Evolutionary conservation across 1,284 basidiomycete species (phyloP), one percentile per base, ranked within the genome.

Genomic region (Phlebopus sp.): DNA sequence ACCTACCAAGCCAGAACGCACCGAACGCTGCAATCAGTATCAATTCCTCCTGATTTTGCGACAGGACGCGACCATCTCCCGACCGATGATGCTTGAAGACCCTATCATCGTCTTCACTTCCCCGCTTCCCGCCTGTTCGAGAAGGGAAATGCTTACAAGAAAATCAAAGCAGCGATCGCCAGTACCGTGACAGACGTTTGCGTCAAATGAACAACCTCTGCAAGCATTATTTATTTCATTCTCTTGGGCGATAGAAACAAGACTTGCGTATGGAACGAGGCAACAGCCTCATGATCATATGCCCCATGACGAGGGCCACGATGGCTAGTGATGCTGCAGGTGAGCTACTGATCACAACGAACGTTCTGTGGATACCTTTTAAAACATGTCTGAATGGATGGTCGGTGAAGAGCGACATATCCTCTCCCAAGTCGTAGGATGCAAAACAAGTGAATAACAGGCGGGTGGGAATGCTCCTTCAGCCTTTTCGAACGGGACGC

Each of bases 131-230:
- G 21, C n/a, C 34, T 15, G 40, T 40, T 27, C 2, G 15, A 15
- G 31, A 18, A 23, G 21, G 4, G 21, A n/a, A 43, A 29, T 27
- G 45, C 84, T 69, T 54, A 87, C 86, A 89, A 67, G 57, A 81
- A 69, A 56, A 85, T 76, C 51, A 90, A 61, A 7, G 75, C 74
- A 23, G 75, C 72, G 19, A 88, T 75, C 17, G 82, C 80, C 14
- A 88, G 68, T 42, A 83, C 73, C 8, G 86, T 82, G 32, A 90
- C 78, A 1, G 79, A 77, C n/a, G 81, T 82, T 63, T 90, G 87
- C 46, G 81, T 82, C 57, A 87, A 59, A 54, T 83, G 82, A 56
- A 83, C 74, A 23, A 79, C 77, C 69, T 83, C 86, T 89, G 51
- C 6, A 47, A 46, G 31, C 46, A 44, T 48, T 19, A 23, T 37